Evolutionary conservation across 1,284 basidiomycete genomes (phyloP), one percentile per base, ranked within the genome.

Genomic region (Bondarzewia mesenterica): DNA sequence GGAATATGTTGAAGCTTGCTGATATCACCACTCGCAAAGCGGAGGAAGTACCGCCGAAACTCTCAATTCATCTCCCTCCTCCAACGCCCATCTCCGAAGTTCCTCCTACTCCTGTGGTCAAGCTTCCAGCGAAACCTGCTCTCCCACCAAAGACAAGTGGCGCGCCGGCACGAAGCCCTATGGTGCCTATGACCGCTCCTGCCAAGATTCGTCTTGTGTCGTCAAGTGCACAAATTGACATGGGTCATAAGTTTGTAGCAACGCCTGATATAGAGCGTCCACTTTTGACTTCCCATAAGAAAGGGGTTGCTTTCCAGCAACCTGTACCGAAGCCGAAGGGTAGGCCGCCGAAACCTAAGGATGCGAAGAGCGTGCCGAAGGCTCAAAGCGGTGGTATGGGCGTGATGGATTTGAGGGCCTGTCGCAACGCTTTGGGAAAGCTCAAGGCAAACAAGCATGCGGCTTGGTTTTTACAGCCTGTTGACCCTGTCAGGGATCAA

Each of bases 1-100:
- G 91, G 79, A 90, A 88, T 52, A 69, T 97, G 44, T 73, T 99
- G 58, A 98, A 98, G 68, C 72, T 97, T 8, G 92, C 89, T 10
- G 95, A 98, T 60, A 74, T 97, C 21, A 78, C n/a, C n/a, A n/a
- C n/a, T 95, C 44, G 87, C 95, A 55, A 82, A 85, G 45, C 86
- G 89, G 82, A 90, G 48, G 93, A 96, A 65, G 78, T 82, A 4
- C 72, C 86, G n/a, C 93, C 92, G 0, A 90, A 89, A 49, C 82
- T 92, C 47, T 86, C 85, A 36, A 88, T 97, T 50, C 87, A 89
- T 46, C 75, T 93, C 46, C 87, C 89, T 23, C 80, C 82, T 21
- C 78, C 81, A 18, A 91, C 89, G 1, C 89, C 90, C 8, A 72
- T 84, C 1, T 56, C 63, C 4, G 89, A 92, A 54, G 62, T 62